Conservation (phyloP, 768 basidiomycete species). For the Ramaria sp. region DNA sequence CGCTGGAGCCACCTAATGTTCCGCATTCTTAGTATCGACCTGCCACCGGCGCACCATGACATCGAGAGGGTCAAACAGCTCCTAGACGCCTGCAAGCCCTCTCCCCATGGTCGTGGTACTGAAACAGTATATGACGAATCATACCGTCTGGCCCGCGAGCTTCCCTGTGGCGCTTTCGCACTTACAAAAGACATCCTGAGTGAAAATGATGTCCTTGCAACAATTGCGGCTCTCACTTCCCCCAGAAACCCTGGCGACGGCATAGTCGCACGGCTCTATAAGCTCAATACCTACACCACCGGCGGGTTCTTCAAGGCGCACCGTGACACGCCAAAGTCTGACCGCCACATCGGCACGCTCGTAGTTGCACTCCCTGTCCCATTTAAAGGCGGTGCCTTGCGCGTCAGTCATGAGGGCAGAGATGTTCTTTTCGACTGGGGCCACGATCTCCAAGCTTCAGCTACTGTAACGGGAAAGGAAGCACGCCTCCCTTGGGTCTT, state of each 20-base stretch:
- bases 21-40: too few species aligned
- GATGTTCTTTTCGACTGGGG: conserved; percentile 28
- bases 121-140: neutral
- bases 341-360: conserved; percentile 35
- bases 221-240: neutral
- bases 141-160: neutral
- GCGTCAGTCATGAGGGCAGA: conserved; percentile 23
- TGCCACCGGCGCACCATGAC: too few species aligned
- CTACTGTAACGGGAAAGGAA: neutral
- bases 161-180: neutral
- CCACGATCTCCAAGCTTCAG: neutral
- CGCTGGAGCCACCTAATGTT: too few species aligned
- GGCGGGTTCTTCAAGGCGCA: too few species aligned
- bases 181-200: neutral
- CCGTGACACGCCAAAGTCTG: conserved; percentile 34
- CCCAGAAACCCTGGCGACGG: neutral
- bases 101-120: neutral
- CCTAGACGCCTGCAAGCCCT: neutral
- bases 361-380: conserved; percentile 38
- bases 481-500: neutral
- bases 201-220: neutral
- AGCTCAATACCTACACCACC: too few species aligned
- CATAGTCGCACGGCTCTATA: neutral
- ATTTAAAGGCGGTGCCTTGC: conserved; percentile 33
- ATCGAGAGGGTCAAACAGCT: too few species aligned